A percentile compares a stretch with the other conserved stretches of the same genome.
These are phyloP conservation scores for Leccinum rimulosum DNA, from an alignment of 768 basidiomycete species.

Conservation along the genomic window DNA sequence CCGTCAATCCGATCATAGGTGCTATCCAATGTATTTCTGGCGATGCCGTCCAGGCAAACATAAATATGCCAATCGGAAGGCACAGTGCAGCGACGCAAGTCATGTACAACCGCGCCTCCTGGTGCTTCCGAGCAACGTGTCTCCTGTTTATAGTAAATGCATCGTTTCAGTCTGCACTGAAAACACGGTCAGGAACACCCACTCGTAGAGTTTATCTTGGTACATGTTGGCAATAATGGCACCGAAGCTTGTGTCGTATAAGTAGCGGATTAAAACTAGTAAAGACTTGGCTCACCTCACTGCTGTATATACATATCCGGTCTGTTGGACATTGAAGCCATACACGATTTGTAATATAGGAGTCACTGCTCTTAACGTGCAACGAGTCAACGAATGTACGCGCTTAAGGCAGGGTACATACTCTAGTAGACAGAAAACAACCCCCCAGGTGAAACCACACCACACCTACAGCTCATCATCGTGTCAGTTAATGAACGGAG, in stretches of 20 bases:
- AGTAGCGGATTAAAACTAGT: not conserved
- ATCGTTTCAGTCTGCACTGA: slow-evolving; percentile 9
- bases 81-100: slow-evolving; percentile 53
- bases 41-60: slow-evolving; percentile 69
- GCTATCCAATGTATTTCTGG: slow-evolving; percentile 58
- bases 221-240: slow-evolving; percentile 41
- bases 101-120: slow-evolving; percentile 60
- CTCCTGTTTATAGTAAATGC: slow-evolving; percentile 23
- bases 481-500: not conserved
- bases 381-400: not conserved
- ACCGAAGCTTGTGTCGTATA: slow-evolving; percentile 44
- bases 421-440: slow-evolving; percentile 65
- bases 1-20: slow-evolving; percentile 22
- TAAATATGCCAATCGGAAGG: slow-evolving; percentile 59
- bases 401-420: slow-evolving; percentile 21
- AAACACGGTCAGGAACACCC: not conserved
- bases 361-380: slow-evolving; percentile 43
- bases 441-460: slow-evolving; percentile 73
- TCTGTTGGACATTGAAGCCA: slow-evolving; percentile 54
- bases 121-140: slow-evolving; percentile 25
- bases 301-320: slow-evolving; percentile 53
- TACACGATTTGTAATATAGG: slow-evolving; percentile 57
- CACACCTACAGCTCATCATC: slow-evolving; percentile 44
- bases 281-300: slow-evolving; percentile 40
- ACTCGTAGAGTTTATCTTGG: slow-evolving; percentile 53